phyloP scores from a whole-genome alignment of 2,329 filamentous ascomycete genomes.

The Nigrograna mackinnonii region DNA sequence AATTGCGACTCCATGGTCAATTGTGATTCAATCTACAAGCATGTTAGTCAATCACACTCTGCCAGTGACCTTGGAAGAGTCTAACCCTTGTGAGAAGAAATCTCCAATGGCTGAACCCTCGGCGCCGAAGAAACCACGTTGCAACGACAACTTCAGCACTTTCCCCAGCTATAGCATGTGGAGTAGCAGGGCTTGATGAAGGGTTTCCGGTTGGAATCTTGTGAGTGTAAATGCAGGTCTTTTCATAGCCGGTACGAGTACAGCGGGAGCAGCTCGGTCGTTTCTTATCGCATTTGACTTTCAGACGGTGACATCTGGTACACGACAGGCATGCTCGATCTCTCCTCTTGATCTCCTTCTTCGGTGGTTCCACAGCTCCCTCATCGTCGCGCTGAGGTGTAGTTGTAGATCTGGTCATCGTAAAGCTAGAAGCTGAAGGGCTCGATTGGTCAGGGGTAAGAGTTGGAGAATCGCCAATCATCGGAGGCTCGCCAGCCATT shows the following conservation, averaged over 20 bases:
- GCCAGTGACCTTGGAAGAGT: too few relatives aligned
- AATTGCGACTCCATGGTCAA: constrained; percentile 7
- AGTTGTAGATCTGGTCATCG: too few relatives aligned
- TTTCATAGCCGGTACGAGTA: constrained; percentile 11
- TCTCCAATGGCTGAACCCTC: constrained; percentile 17
- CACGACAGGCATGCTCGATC: constrained; percentile 22
- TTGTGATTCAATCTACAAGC: constrained; percentile 17
- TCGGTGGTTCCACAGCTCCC: too few relatives aligned
- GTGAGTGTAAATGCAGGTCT: constrained; percentile 18
- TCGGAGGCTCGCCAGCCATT: too few relatives aligned
- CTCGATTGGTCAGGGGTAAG: too few relatives aligned
- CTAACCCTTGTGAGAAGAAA: constrained; percentile 16
- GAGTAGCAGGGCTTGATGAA: neutral
- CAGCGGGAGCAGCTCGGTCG: constrained; percentile 20
- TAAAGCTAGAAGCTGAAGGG: too few relatives aligned
- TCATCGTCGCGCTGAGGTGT: too few relatives aligned
- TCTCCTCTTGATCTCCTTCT: constrained; percentile 8
- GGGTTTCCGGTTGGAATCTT: constrained; percentile 3
- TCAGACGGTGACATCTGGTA: constrained; percentile 23
- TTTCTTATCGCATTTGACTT: constrained; percentile 23
- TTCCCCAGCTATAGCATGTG: constrained; percentile 12
- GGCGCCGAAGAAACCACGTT: constrained; percentile 20
- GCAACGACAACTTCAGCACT: constrained; percentile 18
- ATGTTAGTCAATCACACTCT: too few relatives aligned
- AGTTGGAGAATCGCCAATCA: too few relatives aligned